These are phyloP conservation scores for Naganishia sp. DNA, from an alignment of 1,284 basidiomycete species.

Conservation along the genomic window DNA sequence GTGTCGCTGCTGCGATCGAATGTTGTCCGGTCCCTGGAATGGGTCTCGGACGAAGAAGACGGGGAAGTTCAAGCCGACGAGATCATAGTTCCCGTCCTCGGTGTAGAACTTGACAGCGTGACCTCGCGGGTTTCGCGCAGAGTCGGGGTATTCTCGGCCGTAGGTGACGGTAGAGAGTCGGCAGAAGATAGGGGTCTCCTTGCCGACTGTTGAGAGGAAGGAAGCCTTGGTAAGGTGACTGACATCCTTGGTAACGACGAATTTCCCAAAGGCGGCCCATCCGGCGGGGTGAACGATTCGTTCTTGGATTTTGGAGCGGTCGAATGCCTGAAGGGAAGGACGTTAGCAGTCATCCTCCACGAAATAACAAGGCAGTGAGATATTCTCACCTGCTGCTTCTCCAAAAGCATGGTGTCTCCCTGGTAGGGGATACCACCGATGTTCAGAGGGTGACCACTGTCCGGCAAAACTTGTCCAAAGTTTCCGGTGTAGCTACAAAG, in stretches of 20 bases:
- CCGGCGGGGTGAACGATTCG: slow-evolving; percentile 50
- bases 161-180: slow-evolving; percentile 47
- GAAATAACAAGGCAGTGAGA: background rate
- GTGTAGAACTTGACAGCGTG: slow-evolving; percentile 48
- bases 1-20: slow-evolving; percentile 50
- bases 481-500: slow-evolving; percentile 42
- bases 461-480: slow-evolving; percentile 47
- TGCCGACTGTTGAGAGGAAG: slow-evolving; percentile 43
- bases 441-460: slow-evolving; percentile 46
- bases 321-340: slow-evolving; percentile 42
- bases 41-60: slow-evolving; percentile 46
- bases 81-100: slow-evolving; percentile 46
- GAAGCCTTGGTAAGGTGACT: slow-evolving; percentile 44
- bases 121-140: slow-evolving; percentile 42
- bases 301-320: slow-evolving; percentile 44
- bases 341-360: background rate
- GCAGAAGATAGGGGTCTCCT: slow-evolving; percentile 40
- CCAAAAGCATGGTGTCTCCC: slow-evolving; percentile 45
- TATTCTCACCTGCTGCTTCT: slow-evolving; percentile 41
- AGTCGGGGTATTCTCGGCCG: slow-evolving; percentile 46
- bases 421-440: slow-evolving; percentile 48
- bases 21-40: slow-evolving; percentile 46
- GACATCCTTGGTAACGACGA: slow-evolving; percentile 46
- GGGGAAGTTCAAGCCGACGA: slow-evolving; percentile 47
- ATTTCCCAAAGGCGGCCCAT: slow-evolving; percentile 47